Conservation (phyloP, 2,329 filamentous ascomycete genomes). For the Zasmidium cellare region DNA sequence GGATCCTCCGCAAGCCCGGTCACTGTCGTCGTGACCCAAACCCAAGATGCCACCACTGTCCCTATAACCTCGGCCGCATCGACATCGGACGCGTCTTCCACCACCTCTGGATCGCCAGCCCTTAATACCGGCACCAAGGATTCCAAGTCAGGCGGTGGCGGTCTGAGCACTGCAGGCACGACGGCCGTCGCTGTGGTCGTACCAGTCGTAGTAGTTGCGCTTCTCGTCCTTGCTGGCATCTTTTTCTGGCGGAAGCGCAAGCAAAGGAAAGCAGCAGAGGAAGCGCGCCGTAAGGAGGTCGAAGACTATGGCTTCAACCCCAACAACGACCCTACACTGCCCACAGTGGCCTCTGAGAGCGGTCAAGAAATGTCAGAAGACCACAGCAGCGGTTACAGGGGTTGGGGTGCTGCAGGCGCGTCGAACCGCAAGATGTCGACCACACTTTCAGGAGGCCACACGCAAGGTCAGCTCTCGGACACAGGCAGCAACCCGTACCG, state of each 20-base stretch:
- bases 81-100: background rate
- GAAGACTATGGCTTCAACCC: slow-evolving; percentile 98
- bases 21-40: slow-evolving; percentile 18
- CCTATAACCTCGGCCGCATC: slow-evolving; percentile 4
- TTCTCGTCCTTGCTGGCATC: slow-evolving; percentile 73
- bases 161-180: slow-evolving; percentile 63
- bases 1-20: slow-evolving; percentile 9
- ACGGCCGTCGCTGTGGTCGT: slow-evolving; percentile 94
- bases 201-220: slow-evolving; percentile 82
- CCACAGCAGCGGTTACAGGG: slow-evolving; percentile 77
- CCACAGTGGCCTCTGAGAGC: slow-evolving; percentile 53
- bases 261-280: slow-evolving; percentile 78
- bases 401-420: slow-evolving; percentile 73
- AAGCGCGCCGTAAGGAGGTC: slow-evolving; percentile 89
- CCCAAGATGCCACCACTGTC: slow-evolving; percentile 8
- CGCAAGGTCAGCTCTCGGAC: slow-evolving; percentile 62
- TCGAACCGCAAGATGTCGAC: slow-evolving; percentile 77
- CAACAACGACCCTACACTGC: slow-evolving; percentile 86
- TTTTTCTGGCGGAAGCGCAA: slow-evolving; percentile 90
- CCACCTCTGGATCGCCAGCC: slow-evolving; percentile 14
- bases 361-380: slow-evolving; percentile 76
- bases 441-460: slow-evolving; percentile 73
- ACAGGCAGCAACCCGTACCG: slow-evolving; percentile 51
- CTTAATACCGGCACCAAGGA: slow-evolving; percentile 12
- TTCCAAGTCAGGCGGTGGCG: slow-evolving; percentile 33